phyloP scores from a whole-genome alignment of 2,329 filamentous ascomycete species.

The Cladosporium sp. region DNA sequence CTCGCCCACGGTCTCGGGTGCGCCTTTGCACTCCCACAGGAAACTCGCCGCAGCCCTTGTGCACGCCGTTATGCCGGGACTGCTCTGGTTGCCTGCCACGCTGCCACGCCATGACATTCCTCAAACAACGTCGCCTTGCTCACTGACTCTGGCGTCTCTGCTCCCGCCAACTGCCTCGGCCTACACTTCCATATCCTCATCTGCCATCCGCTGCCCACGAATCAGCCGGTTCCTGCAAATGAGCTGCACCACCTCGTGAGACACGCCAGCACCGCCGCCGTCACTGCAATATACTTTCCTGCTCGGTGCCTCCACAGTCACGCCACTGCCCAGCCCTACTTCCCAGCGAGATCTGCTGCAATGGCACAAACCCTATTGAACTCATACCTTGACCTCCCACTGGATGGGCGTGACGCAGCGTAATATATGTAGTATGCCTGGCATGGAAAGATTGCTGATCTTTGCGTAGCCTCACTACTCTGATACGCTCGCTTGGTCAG shows the following conservation, averaged over 20 bases:
- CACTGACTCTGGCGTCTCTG: background rate
- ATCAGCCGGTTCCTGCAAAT: background rate
- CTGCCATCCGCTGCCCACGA: background rate
- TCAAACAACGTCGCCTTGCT: background rate
- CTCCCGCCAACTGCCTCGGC: background rate
- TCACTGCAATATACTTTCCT: background rate
- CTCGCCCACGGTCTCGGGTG: background rate
- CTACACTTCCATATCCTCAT: background rate
- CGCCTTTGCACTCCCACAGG: background rate
- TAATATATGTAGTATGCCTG: background rate
- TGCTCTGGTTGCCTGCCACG: background rate
- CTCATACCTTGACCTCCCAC: background rate
- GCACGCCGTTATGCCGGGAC: background rate
- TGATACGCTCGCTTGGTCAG: background rate
- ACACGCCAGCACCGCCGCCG: background rate
- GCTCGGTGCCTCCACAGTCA: background rate
- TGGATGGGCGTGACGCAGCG: background rate
- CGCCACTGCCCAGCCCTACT: background rate
- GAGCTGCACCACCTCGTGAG: slow-evolving; percentile 3
- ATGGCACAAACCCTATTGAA: slow-evolving; percentile 1
- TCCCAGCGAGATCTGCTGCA: background rate
- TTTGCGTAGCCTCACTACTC: background rate
- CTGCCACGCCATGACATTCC: background rate
- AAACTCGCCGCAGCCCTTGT: background rate
- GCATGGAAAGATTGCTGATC: background rate